Conservation (phyloP, 768 basidiomycete species). For the Auricularia cornea region DNA sequence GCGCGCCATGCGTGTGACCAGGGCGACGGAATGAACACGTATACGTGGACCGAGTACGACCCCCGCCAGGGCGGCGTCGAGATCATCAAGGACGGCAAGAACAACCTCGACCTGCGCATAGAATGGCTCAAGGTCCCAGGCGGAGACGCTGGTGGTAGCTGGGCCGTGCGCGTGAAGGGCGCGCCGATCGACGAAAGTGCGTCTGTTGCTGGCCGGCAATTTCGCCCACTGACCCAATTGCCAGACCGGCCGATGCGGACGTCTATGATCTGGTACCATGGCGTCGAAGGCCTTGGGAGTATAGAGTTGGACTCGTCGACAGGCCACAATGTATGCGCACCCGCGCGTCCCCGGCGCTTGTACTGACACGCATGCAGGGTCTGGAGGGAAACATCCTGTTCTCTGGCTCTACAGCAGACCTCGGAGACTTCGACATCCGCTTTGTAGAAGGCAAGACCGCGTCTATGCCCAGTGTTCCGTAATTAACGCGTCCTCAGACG, state of each 20-base stretch:
- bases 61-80: conserved; percentile 79
- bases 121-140: conserved; percentile 82
- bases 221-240: not conserved
- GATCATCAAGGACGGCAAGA: conserved; percentile 67
- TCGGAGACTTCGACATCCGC: conserved; percentile 76
- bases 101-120: conserved; percentile 80
- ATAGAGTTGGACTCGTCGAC: conserved; percentile 73
- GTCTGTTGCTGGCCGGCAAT: conserved; percentile 11
- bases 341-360: not conserved
- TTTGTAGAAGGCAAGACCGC: conserved; percentile 52
- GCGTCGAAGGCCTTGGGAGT: conserved; percentile 79
- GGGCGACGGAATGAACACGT: conserved; percentile 67
- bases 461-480: not conserved
- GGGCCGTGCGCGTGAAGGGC: conserved; percentile 80
- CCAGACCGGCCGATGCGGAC: conserved; percentile 46
- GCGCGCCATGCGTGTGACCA: conserved; percentile 86
- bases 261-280: conserved; percentile 80
- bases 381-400: conserved; percentile 62
- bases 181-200: conserved; percentile 62
- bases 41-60: conserved; percentile 86
- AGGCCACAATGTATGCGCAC: conserved; percentile 55
- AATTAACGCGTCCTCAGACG: conserved; percentile 32
- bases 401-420: conserved; percentile 62
- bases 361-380: conserved; percentile 43
- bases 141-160: conserved; percentile 76